These are phyloP conservation scores for Vachellia pachyceras DNA, from an alignment of 306 rosid species.

Conservation along the genomic window DNA sequence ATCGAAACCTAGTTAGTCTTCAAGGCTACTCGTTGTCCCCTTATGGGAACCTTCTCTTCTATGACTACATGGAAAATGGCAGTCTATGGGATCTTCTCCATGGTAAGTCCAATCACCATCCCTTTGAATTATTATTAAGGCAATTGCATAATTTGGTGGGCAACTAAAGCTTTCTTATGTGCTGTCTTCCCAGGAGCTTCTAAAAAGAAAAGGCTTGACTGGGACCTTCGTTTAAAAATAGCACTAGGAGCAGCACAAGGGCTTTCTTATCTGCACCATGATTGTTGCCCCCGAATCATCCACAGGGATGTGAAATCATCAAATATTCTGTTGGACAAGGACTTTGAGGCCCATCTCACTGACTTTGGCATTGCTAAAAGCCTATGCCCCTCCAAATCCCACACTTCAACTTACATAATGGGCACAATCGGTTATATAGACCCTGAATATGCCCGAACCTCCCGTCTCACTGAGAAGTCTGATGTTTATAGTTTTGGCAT, in stretches of 20 bases:
- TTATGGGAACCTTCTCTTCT: slow-evolving; percentile 80
- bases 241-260: slow-evolving; percentile 89
- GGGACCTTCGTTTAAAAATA: slow-evolving; percentile 76
- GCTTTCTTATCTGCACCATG: slow-evolving; percentile 87
- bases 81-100: slow-evolving; percentile 90
- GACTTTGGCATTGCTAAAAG: slow-evolving; percentile 88
- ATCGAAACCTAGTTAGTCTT: slow-evolving; percentile 84
- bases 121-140: not conserved
- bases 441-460: slow-evolving; percentile 87
- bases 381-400: slow-evolving; percentile 66
- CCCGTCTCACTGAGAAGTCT: slow-evolving; percentile 84
- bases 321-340: slow-evolving; percentile 73
- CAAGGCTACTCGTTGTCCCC: slow-evolving; percentile 86
- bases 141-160: not conserved
- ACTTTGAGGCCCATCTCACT: slow-evolving; percentile 81
- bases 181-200: slow-evolving; percentile 49
- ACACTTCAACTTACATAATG: slow-evolving; percentile 77
- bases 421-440: slow-evolving; percentile 93
- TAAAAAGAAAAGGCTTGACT: slow-evolving; percentile 70
- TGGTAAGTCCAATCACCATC: slow-evolving; percentile 48
- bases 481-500: slow-evolving; percentile 86
- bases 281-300: slow-evolving; percentile 83
- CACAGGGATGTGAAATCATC: slow-evolving; percentile 89
- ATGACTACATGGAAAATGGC: slow-evolving; percentile 87
- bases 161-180: not conserved